Percentiles rank a stretch among this genome's conserved stretches.
These are phyloP conservation scores for Mrakia blollopis DNA, from an alignment of 768 basidiomycete species.

Conservation along the genomic window DNA sequence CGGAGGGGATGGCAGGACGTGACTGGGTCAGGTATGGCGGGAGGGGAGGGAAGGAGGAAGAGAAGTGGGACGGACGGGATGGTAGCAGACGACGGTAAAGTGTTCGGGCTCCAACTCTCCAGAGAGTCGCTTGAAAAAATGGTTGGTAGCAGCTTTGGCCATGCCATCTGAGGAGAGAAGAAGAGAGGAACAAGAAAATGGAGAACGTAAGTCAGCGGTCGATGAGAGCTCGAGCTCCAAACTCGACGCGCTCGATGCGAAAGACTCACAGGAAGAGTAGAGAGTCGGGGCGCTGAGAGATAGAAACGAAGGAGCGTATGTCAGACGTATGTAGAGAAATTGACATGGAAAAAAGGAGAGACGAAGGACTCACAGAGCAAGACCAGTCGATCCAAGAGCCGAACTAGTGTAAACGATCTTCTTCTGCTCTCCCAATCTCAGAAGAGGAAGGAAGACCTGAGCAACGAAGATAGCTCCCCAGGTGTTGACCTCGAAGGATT, in stretches of 20 bases:
- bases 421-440: not conserved
- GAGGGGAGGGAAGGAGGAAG: too few relatives aligned
- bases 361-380: not conserved
- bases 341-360: not conserved
- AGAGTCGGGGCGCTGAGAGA: not conserved
- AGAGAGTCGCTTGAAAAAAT: slow-evolving; percentile 9
- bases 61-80: not conserved
- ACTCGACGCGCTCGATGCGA: not conserved
- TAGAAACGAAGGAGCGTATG: too few relatives aligned
- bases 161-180: not conserved
- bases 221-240: too few relatives aligned
- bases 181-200: not conserved
- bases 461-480: not conserved
- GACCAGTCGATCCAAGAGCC: not conserved
- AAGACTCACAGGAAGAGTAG: not conserved
- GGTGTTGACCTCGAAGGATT: not conserved
- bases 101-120: not conserved
- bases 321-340: too few relatives aligned
- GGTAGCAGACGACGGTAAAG: slow-evolving; percentile 7
- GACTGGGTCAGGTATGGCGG: not conserved
- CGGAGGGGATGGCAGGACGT: not conserved
- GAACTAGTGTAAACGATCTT: not conserved
- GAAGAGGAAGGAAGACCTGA: slow-evolving; percentile 10
- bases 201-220: too few relatives aligned
- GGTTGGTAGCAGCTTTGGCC: slow-evolving; percentile 3